These are phyloP conservation scores for Zasmidium cellare DNA, from an alignment of 2,329 filamentous ascomycete species.

Conservation along the genomic window DNA sequence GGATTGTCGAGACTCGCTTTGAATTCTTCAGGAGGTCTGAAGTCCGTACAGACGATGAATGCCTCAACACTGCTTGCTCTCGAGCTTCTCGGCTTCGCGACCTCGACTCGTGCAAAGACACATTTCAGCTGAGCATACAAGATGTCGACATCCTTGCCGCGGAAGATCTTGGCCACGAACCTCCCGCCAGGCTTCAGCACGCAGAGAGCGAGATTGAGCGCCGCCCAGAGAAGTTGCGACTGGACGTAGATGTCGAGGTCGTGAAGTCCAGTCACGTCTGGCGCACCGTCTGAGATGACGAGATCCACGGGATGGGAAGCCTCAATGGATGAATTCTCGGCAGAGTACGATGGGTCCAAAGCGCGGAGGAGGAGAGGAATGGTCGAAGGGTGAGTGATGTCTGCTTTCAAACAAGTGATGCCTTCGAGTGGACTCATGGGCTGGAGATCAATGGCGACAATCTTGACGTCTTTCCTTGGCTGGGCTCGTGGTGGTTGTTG, in stretches of 20 bases:
- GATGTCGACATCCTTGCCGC: constrained; percentile 91
- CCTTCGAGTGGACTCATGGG: constrained; percentile 92
- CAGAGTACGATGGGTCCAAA: constrained; percentile 62
- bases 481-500: not conserved
- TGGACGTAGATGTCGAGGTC: constrained; percentile 98
- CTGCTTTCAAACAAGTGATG: constrained; percentile 87
- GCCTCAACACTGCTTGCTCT: constrained; percentile 96
- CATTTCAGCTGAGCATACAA: constrained; percentile 91
- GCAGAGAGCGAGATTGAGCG: constrained; percentile 88
- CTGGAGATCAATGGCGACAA: constrained; percentile 93
- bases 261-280: constrained; percentile 93
- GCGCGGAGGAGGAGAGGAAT: constrained; percentile 85
- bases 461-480: constrained; percentile 66
- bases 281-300: constrained; percentile 91
- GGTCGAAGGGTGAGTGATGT: constrained; percentile 96
- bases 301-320: constrained; percentile 82
- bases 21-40: constrained; percentile 75
- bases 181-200: constrained; percentile 90
- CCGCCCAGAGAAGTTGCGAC: constrained; percentile 90
- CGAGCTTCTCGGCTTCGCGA: constrained; percentile 91
- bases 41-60: constrained; percentile 92
- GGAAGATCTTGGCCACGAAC: constrained; percentile 97
- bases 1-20: constrained; percentile 73
- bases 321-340: constrained; percentile 37
- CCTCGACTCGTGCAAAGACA: constrained; percentile 82